phyloP scores from a whole-genome alignment of 225 moss, liverwort and hornwort genomes.

The Bryum argenteum region DNA sequence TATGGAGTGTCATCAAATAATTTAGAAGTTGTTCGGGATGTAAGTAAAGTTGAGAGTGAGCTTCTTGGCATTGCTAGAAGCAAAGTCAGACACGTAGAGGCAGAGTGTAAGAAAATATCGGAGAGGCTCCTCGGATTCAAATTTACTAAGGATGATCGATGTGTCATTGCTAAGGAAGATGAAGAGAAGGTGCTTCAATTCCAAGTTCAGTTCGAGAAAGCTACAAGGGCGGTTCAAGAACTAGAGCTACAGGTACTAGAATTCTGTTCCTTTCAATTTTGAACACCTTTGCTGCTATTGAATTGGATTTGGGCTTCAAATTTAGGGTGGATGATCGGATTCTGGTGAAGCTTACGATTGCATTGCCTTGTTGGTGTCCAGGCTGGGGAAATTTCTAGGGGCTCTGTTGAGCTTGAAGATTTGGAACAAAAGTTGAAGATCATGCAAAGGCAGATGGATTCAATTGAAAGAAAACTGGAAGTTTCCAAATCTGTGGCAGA shows the following conservation, averaged over 20 bases:
- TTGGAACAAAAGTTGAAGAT: background rate
- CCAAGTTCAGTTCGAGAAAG: background rate
- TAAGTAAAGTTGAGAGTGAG: background rate
- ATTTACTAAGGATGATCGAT: background rate
- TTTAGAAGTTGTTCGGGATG: slow-evolving; percentile 12
- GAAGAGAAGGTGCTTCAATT: slow-evolving; percentile 5
- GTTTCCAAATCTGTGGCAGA: too few relatives aligned
- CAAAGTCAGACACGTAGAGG: background rate
- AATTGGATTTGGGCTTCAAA: background rate
- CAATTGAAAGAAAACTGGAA: too few relatives aligned
- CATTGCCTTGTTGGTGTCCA: background rate
- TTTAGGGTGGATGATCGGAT: too few relatives aligned
- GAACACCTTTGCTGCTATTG: background rate
- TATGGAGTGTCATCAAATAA: background rate
- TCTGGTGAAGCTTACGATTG: background rate
- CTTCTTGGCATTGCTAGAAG: background rate
- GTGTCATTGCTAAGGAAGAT: too few relatives aligned
- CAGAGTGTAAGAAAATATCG: background rate
- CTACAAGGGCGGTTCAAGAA: background rate
- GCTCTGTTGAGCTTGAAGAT: background rate
- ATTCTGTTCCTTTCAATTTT: too few relatives aligned
- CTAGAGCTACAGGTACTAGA: background rate
- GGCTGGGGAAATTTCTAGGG: background rate
- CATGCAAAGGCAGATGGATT: too few relatives aligned
- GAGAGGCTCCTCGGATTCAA: background rate